Percentiles rank a stretch among this genome's conserved stretches.
Evolutionary conservation across 169 alveolate species (phyloP).

Genomic region (Plasmodium fragile): DNA sequence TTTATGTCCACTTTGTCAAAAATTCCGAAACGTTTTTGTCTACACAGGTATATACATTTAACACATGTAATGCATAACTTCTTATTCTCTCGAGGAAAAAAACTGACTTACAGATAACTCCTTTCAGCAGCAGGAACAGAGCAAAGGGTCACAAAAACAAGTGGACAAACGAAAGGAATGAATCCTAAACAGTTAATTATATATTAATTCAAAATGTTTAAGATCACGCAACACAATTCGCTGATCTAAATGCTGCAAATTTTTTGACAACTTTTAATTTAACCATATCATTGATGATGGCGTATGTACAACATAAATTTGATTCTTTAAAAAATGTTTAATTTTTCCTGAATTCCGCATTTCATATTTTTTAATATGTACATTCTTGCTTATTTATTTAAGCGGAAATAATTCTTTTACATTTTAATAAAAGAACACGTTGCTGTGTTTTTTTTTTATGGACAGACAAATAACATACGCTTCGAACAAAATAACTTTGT

Average conservation of each 20-base stretch:
- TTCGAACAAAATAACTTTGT: not conserved
- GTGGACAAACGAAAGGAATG: not conserved
- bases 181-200: not conserved
- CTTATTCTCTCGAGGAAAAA: not conserved
- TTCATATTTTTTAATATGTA: conserved; percentile 13
- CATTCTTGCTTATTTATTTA: not conserved
- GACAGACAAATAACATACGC: conserved; percentile 18
- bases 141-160: not conserved
- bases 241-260: not conserved
- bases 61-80: not conserved
- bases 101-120: not conserved
- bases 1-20: not conserved
- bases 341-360: not conserved
- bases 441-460: not conserved
- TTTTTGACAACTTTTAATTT: not conserved
- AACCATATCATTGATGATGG: not conserved
- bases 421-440: conserved; percentile 7
- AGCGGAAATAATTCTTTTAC: not conserved
- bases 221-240: not conserved
- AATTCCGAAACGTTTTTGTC: not conserved
- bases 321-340: conserved; percentile 11
- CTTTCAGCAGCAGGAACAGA: not conserved
- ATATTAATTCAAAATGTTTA: conserved; percentile 7
- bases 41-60: not conserved
- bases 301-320: not conserved